These are phyloP conservation scores for Linnemannia hyalina DNA, from an alignment of 192 early-diverging fungal genomes.

Conservation along the genomic window DNA sequence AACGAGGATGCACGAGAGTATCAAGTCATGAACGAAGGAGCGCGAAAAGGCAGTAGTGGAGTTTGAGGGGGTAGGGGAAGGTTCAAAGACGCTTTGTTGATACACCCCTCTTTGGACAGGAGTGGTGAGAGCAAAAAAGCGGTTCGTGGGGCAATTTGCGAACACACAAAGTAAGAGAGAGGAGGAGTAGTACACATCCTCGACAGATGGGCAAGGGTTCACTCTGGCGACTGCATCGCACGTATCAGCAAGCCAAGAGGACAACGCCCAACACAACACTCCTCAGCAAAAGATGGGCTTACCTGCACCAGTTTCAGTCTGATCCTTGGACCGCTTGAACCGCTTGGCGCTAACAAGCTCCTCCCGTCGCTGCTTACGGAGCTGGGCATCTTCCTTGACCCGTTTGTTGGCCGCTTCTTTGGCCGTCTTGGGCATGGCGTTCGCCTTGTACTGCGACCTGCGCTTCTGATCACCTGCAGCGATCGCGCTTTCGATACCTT, in stretches of 20 bases:
- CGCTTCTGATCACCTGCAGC: slow-evolving; percentile 4
- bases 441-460: slow-evolving; percentile 64
- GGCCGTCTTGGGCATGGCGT: slow-evolving; percentile 59
- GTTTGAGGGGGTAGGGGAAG: neutral
- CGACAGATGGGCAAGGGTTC: neutral
- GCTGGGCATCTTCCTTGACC: slow-evolving; percentile 67
- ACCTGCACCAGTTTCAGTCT: slow-evolving; percentile 15
- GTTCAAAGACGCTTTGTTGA: neutral
- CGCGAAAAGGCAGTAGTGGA: neutral
- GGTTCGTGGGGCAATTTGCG: neutral
- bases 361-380: slow-evolving; percentile 76
- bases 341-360: slow-evolving; percentile 78
- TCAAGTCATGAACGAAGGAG: neutral
- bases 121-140: neutral
- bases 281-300: neutral
- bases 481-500: slow-evolving; percentile 1
- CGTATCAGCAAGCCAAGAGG: neutral
- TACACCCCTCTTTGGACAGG: neutral
- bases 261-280: neutral
- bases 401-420: slow-evolving; percentile 67
- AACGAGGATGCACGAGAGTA: neutral
- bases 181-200: neutral
- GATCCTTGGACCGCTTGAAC: slow-evolving; percentile 58
- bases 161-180: neutral
- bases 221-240: neutral